Evolutionary conservation across 23 red algal genomes (phyloP).

Genomic region (Gracilaria domingensis): DNA sequence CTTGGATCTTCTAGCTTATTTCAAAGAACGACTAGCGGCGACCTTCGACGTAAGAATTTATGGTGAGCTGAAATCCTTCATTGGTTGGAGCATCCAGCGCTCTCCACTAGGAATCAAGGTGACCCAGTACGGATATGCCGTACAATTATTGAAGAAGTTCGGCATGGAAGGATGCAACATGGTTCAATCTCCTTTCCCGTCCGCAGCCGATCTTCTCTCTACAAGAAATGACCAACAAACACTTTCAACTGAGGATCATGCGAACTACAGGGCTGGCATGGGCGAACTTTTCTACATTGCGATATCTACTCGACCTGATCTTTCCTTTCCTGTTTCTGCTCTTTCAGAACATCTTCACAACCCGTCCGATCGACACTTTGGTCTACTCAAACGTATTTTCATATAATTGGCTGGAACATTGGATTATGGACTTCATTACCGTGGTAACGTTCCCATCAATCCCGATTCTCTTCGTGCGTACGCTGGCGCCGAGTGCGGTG

Average conservation of each 20-base stretch:
- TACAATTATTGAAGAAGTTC: too few relatives aligned
- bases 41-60: too few relatives aligned
- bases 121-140: too few relatives aligned
- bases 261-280: too few relatives aligned
- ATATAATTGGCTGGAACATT: background rate
- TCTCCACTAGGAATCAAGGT: too few relatives aligned
- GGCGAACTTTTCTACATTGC: slow-evolving; percentile 26
- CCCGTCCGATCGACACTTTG: background rate
- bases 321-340: slow-evolving; percentile 44
- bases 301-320: slow-evolving; percentile 12
- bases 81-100: too few relatives aligned
- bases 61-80: too few relatives aligned
- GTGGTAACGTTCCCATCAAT: background rate
- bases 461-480: background rate
- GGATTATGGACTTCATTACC: background rate
- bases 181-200: background rate
- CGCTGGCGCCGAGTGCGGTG: slow-evolving; percentile 10
- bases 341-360: slow-evolving; percentile 10
- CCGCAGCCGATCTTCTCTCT: background rate
- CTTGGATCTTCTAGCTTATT: too few relatives aligned
- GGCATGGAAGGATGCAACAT: too few relatives aligned
- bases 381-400: background rate
- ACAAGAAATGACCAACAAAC: background rate
- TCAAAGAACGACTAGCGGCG: too few relatives aligned
- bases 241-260: background rate